Percentiles rank a stretch among this genome's conserved stretches.
phyloP scores from a whole-genome alignment of 306 rosid genomes.

The Ceratonia siliqua region DNA sequence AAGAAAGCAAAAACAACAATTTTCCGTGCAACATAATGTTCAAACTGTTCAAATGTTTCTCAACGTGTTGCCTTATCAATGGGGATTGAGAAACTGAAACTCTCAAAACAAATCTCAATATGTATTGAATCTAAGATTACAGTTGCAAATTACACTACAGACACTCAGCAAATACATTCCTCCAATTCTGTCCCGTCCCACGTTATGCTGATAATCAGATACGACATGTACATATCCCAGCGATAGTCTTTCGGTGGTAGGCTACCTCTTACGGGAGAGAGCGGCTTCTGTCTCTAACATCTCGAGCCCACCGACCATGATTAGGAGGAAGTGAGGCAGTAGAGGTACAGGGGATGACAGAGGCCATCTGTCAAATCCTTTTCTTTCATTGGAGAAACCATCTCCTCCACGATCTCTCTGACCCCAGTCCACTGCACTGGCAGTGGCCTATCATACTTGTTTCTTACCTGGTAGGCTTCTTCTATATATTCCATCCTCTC shows the following conservation, averaged over 20 bases:
- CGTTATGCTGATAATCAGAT: constrained; percentile 46
- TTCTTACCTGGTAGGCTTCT: constrained; percentile 70
- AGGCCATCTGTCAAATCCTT: constrained; percentile 74
- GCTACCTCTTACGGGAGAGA: constrained; percentile 55
- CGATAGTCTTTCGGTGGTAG: constrained; percentile 59
- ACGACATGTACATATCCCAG: constrained; percentile 43
- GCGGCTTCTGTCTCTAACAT: constrained; percentile 60
- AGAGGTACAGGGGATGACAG: constrained; percentile 64
- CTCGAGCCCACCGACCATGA: constrained; percentile 65
- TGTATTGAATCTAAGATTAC: constrained; percentile 22
- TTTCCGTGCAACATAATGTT: background rate
- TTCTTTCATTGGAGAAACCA: constrained; percentile 60
- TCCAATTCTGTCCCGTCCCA: constrained; percentile 56
- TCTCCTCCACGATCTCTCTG: constrained; percentile 77
- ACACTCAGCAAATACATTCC: constrained; percentile 46
- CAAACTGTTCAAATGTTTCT: constrained; percentile 12
- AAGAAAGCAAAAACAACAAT: no score
- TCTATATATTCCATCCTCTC: constrained; percentile 65
- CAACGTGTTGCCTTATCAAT: background rate
- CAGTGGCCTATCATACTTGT: constrained; percentile 73
- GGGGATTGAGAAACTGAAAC: constrained; percentile 22
- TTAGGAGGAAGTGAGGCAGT: constrained; percentile 49
- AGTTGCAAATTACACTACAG: constrained; percentile 1
- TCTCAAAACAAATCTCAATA: constrained; percentile 30
- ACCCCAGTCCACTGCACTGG: constrained; percentile 64